These are phyloP conservation scores for Lithohypha guttulata DNA, from an alignment of 2,329 filamentous ascomycete species.

Conservation along the genomic window DNA sequence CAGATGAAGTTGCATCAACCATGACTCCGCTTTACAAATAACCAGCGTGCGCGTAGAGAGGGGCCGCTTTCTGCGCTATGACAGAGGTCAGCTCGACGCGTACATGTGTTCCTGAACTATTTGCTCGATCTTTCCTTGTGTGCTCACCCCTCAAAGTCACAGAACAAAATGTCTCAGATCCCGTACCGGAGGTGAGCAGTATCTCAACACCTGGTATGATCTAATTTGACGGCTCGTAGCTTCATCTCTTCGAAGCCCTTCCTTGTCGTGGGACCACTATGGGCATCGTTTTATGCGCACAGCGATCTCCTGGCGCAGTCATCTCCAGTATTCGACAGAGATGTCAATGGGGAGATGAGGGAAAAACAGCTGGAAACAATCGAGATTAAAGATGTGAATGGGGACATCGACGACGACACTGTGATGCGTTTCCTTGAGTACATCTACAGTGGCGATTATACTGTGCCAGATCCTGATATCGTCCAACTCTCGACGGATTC, in stretches of 20 bases:
- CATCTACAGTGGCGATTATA: conserved; percentile 40
- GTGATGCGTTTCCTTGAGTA: conserved; percentile 41
- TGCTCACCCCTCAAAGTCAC: too few relatives aligned
- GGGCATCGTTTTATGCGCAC: conserved; percentile 9
- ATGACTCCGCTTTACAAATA: too few relatives aligned
- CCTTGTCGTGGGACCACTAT: conserved; percentile 4
- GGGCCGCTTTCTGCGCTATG: too few relatives aligned
- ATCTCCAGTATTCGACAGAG: conserved; percentile 8
- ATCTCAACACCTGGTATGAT: too few relatives aligned
- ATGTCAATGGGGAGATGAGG: conserved; percentile 7
- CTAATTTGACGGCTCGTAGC: not conserved
- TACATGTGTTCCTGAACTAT: too few relatives aligned
- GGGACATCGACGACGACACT: conserved; percentile 39
- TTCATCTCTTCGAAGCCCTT: conserved; percentile 1
- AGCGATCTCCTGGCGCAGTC: conserved; percentile 4
- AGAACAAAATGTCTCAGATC: too few relatives aligned
- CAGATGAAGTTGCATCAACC: too few relatives aligned
- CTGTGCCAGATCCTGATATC: conserved; percentile 24
- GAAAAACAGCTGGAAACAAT: conserved; percentile 7
- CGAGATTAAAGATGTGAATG: conserved; percentile 27
- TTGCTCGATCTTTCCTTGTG: too few relatives aligned
- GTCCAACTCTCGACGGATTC: not conserved
- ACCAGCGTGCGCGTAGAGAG: too few relatives aligned
- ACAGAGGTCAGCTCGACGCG: too few relatives aligned
- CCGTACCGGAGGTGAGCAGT: too few relatives aligned